A percentile compares a stretch with the other conserved stretches of the same genome.
Conservation (phyloP, 352 stramenopile genomes). For the Pythium pyrilobum region DNA sequence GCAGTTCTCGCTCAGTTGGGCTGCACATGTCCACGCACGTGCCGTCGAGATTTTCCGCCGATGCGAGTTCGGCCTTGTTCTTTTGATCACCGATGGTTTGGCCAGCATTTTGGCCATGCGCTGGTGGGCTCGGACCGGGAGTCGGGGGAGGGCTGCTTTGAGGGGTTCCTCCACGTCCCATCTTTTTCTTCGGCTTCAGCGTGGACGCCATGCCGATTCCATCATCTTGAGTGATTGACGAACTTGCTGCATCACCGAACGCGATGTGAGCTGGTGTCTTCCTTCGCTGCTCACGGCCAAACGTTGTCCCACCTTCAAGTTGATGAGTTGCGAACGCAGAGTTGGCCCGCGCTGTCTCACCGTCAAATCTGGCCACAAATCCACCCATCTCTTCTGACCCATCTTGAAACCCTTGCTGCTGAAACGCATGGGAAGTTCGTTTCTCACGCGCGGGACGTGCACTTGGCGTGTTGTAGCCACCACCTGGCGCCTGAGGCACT, state of each 20-base stretch:
- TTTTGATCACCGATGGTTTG: conserved; percentile 23
- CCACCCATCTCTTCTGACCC: background rate
- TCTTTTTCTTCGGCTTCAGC: conserved; percentile 17
- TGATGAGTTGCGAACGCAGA: background rate
- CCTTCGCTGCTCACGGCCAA: background rate
- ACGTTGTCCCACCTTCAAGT: background rate
- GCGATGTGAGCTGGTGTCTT: background rate
- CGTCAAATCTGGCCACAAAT: conserved; percentile 14
- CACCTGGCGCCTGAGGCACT: background rate
- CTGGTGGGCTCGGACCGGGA: background rate
- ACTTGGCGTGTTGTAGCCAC: background rate
- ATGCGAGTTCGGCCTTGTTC: conserved; percentile 55
- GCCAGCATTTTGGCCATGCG: background rate
- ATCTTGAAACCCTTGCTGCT: background rate
- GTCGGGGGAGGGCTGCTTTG: conserved; percentile 13
- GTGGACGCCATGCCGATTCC: background rate
- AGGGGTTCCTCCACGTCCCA: background rate
- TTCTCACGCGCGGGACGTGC: conserved; percentile 7
- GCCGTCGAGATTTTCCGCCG: conserved; percentile 65
- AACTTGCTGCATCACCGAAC: background rate
- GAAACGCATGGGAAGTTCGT: conserved; percentile 5
- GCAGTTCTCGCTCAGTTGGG: conserved; percentile 68
- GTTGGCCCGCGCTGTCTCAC: background rate
- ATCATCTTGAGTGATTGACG: background rate
- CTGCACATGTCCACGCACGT: conserved; percentile 85